These are phyloP conservation scores for Globisporangium nunn DNA, from an alignment of 352 stramenopile genomes.

Conservation along the genomic window DNA sequence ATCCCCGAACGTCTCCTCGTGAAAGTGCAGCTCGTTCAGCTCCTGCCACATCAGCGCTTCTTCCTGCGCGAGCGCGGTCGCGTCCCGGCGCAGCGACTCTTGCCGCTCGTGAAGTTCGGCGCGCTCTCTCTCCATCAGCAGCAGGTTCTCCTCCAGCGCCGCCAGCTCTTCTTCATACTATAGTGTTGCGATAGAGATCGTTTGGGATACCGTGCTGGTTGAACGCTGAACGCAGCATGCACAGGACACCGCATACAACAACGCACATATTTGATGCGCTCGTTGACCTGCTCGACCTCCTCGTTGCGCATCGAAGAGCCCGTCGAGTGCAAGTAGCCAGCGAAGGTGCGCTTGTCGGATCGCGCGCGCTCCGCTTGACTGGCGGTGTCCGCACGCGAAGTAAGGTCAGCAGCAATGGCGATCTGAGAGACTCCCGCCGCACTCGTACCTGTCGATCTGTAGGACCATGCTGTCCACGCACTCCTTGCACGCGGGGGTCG, in stretches of 20 bases:
- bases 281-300: slow-evolving; percentile 55
- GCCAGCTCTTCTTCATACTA: slow-evolving; percentile 68
- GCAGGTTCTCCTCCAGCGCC: slow-evolving; percentile 49
- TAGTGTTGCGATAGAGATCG: too few species aligned
- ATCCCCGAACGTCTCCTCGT: slow-evolving; percentile 41
- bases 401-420: neutral
- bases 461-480: slow-evolving; percentile 71
- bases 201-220: too few species aligned
- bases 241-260: neutral
- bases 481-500: slow-evolving; percentile 62
- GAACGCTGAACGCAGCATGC: too few species aligned
- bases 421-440: neutral
- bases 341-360: slow-evolving; percentile 64
- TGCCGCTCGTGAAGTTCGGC: slow-evolving; percentile 40
- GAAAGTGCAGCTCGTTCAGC: slow-evolving; percentile 45
- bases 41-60: slow-evolving; percentile 49
- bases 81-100: slow-evolving; percentile 38
- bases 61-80: slow-evolving; percentile 36
- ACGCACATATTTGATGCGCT: slow-evolving; percentile 71
- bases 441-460: slow-evolving; percentile 50
- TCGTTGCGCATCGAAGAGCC: slow-evolving; percentile 37
- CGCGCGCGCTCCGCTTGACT: slow-evolving; percentile 64
- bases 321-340: slow-evolving; percentile 48
- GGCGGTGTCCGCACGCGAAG: neutral
- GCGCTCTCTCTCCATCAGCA: slow-evolving; percentile 68